Conservation (phyloP, 208 protist species). For the Phytomonas sp. region DNA sequence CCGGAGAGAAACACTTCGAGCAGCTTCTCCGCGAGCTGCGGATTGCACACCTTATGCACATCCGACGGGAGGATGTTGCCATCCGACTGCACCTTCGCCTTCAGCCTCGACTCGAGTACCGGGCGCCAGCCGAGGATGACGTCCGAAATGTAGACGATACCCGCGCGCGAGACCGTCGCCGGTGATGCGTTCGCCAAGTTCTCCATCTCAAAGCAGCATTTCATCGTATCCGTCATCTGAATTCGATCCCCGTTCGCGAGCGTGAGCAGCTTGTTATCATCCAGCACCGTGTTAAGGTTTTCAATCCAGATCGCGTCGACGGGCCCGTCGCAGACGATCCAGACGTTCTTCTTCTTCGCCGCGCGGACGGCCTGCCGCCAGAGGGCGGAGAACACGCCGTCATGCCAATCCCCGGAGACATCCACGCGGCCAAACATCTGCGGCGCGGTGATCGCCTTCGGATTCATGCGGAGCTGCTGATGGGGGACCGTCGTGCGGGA, state of each 20-base stretch:
- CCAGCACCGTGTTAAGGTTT: constrained; percentile 98
- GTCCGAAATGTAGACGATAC: constrained; percentile 97
- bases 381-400: constrained; percentile 92
- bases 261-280: constrained; percentile 99
- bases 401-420: constrained; percentile 93
- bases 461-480: constrained; percentile 92
- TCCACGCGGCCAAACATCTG: constrained; percentile 96
- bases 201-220: constrained; percentile 96
- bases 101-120: constrained; percentile 72
- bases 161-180: constrained; percentile 98
- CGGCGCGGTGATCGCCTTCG: constrained; percentile 92
- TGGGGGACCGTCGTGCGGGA: constrained; percentile 80
- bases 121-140: constrained; percentile 93
- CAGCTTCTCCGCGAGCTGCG: constrained; percentile 75
- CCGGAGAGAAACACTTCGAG: constrained; percentile 53
- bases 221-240: constrained; percentile 95
- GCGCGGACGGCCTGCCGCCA: constrained; percentile 85
- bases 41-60: constrained; percentile 65
- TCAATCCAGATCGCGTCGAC: constrained; percentile 99
- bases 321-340: constrained; percentile 97
- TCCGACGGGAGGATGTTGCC: constrained; percentile 76
- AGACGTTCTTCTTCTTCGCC: constrained; percentile 90
- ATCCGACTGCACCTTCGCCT: constrained; percentile 55
- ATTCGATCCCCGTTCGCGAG: constrained; percentile 96
- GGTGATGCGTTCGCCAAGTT: constrained; percentile 98